phyloP scores from a whole-genome alignment of 163 green algal genomes.

The Chloromonas sp. region DNA sequence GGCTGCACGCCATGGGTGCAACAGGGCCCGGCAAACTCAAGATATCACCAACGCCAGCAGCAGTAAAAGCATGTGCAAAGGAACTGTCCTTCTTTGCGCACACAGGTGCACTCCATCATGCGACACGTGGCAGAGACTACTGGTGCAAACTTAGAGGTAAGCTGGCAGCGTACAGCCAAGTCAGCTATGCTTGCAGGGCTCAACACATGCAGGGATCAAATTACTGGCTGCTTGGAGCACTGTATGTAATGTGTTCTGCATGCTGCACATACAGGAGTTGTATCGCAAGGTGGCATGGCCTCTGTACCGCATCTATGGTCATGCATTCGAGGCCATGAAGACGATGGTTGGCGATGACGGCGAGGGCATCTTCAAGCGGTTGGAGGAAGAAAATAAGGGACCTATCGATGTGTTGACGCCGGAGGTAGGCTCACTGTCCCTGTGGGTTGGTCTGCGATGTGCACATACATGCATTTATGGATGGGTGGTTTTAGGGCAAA shows the following conservation, averaged over 20 bases:
- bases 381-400: constrained; percentile 61
- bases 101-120: constrained; percentile 94
- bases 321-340: constrained; percentile 96
- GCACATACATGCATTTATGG: not conserved
- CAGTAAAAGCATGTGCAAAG: too few relatives aligned
- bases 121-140: constrained; percentile 94
- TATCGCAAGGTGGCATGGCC: constrained; percentile 89
- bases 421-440: constrained; percentile 44
- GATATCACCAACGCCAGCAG: not conserved
- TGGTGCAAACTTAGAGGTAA: constrained; percentile 65
- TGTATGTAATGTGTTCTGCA: too few relatives aligned
- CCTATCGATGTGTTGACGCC: constrained; percentile 46
- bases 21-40: not conserved
- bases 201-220: too few relatives aligned
- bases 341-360: constrained; percentile 66
- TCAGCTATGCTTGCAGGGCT: too few relatives aligned
- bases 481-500: not conserved
- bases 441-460: not conserved
- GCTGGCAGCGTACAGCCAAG: not conserved
- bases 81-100: too few relatives aligned
- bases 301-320: constrained; percentile 91
- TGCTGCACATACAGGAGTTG: constrained; percentile 49
- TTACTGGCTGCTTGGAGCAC: too few relatives aligned
- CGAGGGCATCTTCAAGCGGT: constrained; percentile 52
- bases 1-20: not conserved